These are phyloP conservation scores for Suhomyces anneliseae DNA, from an alignment of 1,139 yeast genomes.

Conservation along the genomic window DNA sequence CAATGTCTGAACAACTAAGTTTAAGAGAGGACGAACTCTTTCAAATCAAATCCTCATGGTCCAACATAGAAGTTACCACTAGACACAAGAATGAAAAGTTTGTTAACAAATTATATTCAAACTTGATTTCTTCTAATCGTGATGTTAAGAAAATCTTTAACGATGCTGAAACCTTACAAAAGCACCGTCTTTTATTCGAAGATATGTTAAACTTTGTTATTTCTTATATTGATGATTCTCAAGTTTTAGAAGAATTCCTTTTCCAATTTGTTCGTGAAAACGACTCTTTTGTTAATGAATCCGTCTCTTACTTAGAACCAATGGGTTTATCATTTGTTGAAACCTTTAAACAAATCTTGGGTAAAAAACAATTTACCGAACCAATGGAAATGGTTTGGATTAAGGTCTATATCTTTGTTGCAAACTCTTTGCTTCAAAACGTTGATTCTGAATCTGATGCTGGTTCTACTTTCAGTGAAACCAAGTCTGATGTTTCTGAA, in stretches of 20 bases:
- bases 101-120: slow-evolving; percentile 31
- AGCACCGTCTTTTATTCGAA: slow-evolving; percentile 36
- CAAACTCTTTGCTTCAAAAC: slow-evolving; percentile 35
- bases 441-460: slow-evolving; percentile 12
- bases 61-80: slow-evolving; percentile 27
- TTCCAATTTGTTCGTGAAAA: slow-evolving; percentile 36
- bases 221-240: slow-evolving; percentile 30
- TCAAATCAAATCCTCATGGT: slow-evolving; percentile 34
- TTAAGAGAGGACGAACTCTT: slow-evolving; percentile 14
- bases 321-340: slow-evolving; percentile 44
- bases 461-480: slow-evolving; percentile 14
- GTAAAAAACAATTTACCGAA: slow-evolving; percentile 30
- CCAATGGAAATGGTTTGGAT: slow-evolving; percentile 44
- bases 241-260: slow-evolving; percentile 36
- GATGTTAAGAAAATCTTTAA: slow-evolving; percentile 26
- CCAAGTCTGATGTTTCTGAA: slow-evolving; percentile 13
- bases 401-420: slow-evolving; percentile 41
- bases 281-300: slow-evolving; percentile 25
- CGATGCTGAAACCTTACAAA: slow-evolving; percentile 24
- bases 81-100: slow-evolving; percentile 33
- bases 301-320: slow-evolving; percentile 40
- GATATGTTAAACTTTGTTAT: slow-evolving; percentile 39
- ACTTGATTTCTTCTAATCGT: slow-evolving; percentile 35
- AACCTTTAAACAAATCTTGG: slow-evolving; percentile 42
- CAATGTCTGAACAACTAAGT: slow-evolving; percentile 9